Conservation (phyloP, 805 yeast species). For the Clavispora carvajalis region DNA sequence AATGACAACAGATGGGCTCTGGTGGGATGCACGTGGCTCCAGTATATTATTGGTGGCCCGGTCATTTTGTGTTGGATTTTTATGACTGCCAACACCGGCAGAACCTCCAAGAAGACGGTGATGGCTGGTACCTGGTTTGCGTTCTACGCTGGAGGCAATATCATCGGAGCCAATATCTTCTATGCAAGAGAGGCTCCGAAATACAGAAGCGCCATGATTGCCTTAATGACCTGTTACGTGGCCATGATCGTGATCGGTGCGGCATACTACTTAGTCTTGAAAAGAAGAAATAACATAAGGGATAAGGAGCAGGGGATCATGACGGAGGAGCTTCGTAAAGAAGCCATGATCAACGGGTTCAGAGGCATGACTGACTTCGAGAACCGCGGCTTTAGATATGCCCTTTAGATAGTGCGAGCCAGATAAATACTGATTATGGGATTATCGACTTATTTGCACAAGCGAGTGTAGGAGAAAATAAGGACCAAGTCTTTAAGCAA, state of each 20-base stretch:
- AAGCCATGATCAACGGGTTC: slow-evolving; percentile 21
- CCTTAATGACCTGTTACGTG: slow-evolving; percentile 18
- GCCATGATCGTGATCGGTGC: slow-evolving; percentile 17
- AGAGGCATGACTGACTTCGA: slow-evolving; percentile 21
- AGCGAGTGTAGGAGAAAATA: too few species aligned
- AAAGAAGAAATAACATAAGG: slow-evolving; percentile 13
- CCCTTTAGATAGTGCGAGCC: slow-evolving; percentile 2
- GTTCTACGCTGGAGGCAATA: slow-evolving; percentile 26
- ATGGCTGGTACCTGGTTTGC: slow-evolving; percentile 19
- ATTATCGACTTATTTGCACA: too few species aligned
- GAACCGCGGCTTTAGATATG: slow-evolving; percentile 21
- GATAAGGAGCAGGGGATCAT: slow-evolving; percentile 16
- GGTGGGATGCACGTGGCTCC: slow-evolving; percentile 28
- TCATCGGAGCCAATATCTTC: slow-evolving; percentile 23
- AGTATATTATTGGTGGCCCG: slow-evolving; percentile 27
- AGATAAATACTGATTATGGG: too few species aligned
- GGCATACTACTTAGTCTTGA: slow-evolving; percentile 10
- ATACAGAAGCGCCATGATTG: slow-evolving; percentile 21
- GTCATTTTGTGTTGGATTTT: slow-evolving; percentile 22
- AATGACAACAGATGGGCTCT: slow-evolving; percentile 17
- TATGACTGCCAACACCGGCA: slow-evolving; percentile 17
- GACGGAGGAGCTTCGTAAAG: slow-evolving; percentile 16
- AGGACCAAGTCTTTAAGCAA: too few species aligned
- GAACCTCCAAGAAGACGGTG: slow-evolving; percentile 21
- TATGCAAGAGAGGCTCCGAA: slow-evolving; percentile 20